Evolutionary conservation across 2,329 filamentous ascomycete species (phyloP).

Genomic region (Didymellaceae sp.): DNA sequence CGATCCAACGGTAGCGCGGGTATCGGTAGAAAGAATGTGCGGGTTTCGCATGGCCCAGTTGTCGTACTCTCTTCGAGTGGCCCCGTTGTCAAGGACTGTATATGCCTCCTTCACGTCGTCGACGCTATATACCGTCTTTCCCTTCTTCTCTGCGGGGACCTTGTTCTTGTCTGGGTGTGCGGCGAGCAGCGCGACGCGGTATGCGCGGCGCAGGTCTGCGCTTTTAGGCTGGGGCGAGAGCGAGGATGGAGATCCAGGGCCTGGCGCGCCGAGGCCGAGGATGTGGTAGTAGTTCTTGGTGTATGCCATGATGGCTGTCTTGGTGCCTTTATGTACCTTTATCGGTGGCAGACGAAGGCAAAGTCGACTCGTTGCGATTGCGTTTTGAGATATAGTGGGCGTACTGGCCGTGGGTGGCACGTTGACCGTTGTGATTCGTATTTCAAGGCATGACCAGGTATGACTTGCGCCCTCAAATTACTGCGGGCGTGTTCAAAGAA

Average conservation of each 20-base stretch:
- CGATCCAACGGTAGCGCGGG: no score
- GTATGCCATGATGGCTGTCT: slow-evolving; percentile 27
- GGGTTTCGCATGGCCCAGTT: slow-evolving; percentile 24
- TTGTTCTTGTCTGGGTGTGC: slow-evolving; percentile 66
- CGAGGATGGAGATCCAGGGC: neutral
- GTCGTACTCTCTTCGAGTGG: slow-evolving; percentile 53
- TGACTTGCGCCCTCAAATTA: neutral
- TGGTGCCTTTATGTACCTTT: neutral
- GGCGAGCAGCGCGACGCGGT: slow-evolving; percentile 62
- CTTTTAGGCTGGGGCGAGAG: slow-evolving; percentile 3
- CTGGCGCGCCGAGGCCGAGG: slow-evolving; percentile 28
- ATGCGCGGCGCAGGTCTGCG: slow-evolving; percentile 50
- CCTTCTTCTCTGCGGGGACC: neutral
- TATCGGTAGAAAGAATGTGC: neutral
- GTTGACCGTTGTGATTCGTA: neutral
- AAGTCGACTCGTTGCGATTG: no score
- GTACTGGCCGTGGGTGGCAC: neutral
- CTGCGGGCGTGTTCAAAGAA: neutral
- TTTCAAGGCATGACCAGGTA: slow-evolving; percentile 9
- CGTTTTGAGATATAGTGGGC: neutral
- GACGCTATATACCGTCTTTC: slow-evolving; percentile 50
- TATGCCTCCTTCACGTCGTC: slow-evolving; percentile 68
- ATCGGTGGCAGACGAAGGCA: no score
- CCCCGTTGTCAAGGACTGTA: slow-evolving; percentile 57
- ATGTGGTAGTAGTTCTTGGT: slow-evolving; percentile 41